Percentiles rank a stretch among this genome's conserved stretches.
Evolutionary conservation across 1,139 yeast genomes (phyloP).

Genomic region (Saccharomyces hybrid): DNA sequence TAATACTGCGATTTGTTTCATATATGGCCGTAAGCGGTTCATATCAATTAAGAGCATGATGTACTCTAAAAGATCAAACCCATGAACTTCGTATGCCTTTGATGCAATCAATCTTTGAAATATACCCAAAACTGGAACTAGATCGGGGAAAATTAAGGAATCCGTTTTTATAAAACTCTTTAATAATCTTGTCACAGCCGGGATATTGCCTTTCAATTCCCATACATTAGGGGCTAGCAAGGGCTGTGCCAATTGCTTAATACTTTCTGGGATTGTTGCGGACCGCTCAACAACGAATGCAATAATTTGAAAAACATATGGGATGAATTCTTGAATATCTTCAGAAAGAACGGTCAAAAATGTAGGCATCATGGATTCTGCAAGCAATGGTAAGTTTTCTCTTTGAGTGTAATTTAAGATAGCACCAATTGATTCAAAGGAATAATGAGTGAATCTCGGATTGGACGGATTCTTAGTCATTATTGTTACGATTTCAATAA

Average conservation of each 20-base stretch:
- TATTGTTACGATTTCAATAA: slow-evolving; percentile 58
- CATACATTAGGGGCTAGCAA: slow-evolving; percentile 81
- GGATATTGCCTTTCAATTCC: slow-evolving; percentile 90
- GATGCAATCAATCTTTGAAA: slow-evolving; percentile 90
- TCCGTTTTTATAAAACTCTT: slow-evolving; percentile 65
- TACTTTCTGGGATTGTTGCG: slow-evolving; percentile 51
- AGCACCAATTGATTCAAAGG: slow-evolving; percentile 82
- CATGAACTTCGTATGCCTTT: slow-evolving; percentile 68
- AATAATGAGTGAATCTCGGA: slow-evolving; percentile 85
- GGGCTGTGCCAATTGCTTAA: slow-evolving; percentile 65
- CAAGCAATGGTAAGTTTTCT: slow-evolving; percentile 39
- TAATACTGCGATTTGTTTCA: slow-evolving; percentile 67
- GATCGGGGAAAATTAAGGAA: slow-evolving; percentile 42
- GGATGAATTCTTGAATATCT: slow-evolving; percentile 91
- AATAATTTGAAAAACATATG: slow-evolving; percentile 83
- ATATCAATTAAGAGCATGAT: slow-evolving; percentile 56
- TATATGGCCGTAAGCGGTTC: slow-evolving; percentile 43
- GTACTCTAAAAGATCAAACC: slow-evolving; percentile 75
- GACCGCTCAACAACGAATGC: slow-evolving; percentile 63
- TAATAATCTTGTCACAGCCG: slow-evolving; percentile 79
- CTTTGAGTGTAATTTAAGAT: slow-evolving; percentile 49
- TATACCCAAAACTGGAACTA: slow-evolving; percentile 88
- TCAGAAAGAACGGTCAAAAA: slow-evolving; percentile 61
- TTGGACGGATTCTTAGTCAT: slow-evolving; percentile 90
- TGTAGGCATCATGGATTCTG: slow-evolving; percentile 57